Evolutionary conservation across 176 grass and related monocot genomes (phyloP), one percentile per base, ranked within the genome.

Genomic region (Carex littledalei): DNA sequence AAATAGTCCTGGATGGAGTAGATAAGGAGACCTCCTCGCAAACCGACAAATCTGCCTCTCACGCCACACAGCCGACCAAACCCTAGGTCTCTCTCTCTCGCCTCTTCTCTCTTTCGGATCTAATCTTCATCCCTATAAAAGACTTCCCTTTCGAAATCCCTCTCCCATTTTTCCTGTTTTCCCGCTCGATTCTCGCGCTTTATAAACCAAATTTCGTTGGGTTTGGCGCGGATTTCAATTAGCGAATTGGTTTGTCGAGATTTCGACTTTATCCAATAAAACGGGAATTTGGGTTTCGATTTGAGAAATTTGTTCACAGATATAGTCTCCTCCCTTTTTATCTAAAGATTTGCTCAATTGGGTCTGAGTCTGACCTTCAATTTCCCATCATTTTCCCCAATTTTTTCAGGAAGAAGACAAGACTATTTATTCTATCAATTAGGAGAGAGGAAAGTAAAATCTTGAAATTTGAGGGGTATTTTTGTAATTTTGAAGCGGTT

Each of bases 111-210:
- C 41, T 17, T 43, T 79, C 62, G 62, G 52, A 85, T 63, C 49
- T 47, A 15, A 66, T 68, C 47, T 41, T 50, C 77, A 86, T 93
- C 91, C 87, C 86, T 97, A 97, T 97, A 97, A 94, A 95, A 92
- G 86, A 88, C 80, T 73, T 20, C 21, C 3, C 21, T 70, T 87
- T 93, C 89, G 88, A 91, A 97, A 88, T 56, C 41, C 14, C 52
- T 67, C 29, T 29, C 41, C 71, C 10, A 37, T 39, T 26, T 49
- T 5, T 21, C 4, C 12, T 0, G 63, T 8, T 82, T 75, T 82
- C 85, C 85, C 90, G 90, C 94, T 56, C 68, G 58, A 86, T 90
- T 81, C 78, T n/a, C 10, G 63, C 86, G 18, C 75, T 82, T 76
- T 82, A 20, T 60, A n/a, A 11, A 32, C 71, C 2, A 11, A 65